Base-by-base conservation (phyloP, 352 stramenopile genomes). In the Phytopythium litorale region DNA sequence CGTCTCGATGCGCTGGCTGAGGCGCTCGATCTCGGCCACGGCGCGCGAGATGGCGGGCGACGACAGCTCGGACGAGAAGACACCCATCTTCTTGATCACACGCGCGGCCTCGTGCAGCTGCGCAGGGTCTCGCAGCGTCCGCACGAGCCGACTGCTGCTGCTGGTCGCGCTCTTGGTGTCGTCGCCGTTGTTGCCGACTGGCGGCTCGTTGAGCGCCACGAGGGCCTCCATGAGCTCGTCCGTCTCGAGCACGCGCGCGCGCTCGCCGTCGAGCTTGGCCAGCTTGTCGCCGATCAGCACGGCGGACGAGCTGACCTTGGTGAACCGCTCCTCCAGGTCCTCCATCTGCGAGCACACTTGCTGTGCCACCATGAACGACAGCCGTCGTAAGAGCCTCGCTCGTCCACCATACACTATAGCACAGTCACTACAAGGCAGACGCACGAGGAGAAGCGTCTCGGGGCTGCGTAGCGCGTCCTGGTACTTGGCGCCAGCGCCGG, bases 301-400 rank as follows among this genome's bases (percentile, higher is more conserved):
- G 9, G 84, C 84, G 0, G 84, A 86, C n/a, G 83, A 89, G 54
- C 84, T 94, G 58, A 94, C 82, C 75, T 94, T 94, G 19, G 82
- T 88, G 62, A 94, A 94, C 46, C 84, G 80, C 66, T 94, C 83
- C 67, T 94, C 84, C 30, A 94, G 63, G 55, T 92, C 84, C 56
- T 92, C 84, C 81, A 94, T 89, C 60, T 91, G 79, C 19, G 67
- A 68, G 60, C 79, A 90, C 32, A 93, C 87, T 57, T 86, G 66
- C 80, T 93, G 63, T 16, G 68, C 1, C 15, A 60, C 46, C 32
- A 53, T 33, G n/a, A 58, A 35, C 33, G 53, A 50, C 43, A 55
- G 2, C 28, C 49, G 4, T 9, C 46, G 15, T 55, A 7, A 6
- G 57, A 30, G 33, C 16, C 19, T 50, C n/a, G 13, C 15, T 23